Percentiles rank a stretch among this genome's conserved stretches.
These are phyloP conservation scores for Salmacisia buchloeana DNA, from an alignment of 1,284 basidiomycete genomes.

Conservation along the genomic window DNA sequence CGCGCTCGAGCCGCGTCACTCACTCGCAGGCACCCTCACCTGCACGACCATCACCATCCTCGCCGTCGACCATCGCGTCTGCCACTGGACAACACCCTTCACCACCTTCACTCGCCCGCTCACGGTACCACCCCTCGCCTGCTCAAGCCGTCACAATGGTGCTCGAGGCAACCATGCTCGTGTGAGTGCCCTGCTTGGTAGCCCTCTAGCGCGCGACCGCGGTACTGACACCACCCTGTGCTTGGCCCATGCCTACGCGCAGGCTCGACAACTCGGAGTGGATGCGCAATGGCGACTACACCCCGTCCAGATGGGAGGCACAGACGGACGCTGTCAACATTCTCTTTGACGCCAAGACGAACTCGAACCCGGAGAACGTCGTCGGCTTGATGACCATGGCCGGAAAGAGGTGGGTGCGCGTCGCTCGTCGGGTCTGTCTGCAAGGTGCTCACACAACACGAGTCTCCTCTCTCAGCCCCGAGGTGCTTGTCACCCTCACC, in stretches of 20 bases:
- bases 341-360: slow-evolving; percentile 86
- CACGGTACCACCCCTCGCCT: background rate
- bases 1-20: too few species aligned
- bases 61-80: background rate
- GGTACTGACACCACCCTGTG: background rate
- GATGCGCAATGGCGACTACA: slow-evolving; percentile 78
- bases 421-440: background rate
- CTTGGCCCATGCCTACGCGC: background rate
- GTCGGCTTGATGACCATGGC: slow-evolving; percentile 98
- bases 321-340: slow-evolving; percentile 86
- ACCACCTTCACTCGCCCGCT: background rate
- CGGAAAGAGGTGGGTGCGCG: slow-evolving; percentile 47
- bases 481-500: slow-evolving; percentile 90
- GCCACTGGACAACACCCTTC: background rate
- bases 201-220: background rate
- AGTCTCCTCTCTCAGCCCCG: slow-evolving; percentile 56
- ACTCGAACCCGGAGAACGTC: slow-evolving; percentile 87
- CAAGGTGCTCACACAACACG: slow-evolving; percentile 14
- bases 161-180: slow-evolving; percentile 50
- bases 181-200: slow-evolving; percentile 20
- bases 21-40: too few species aligned
- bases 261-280: slow-evolving; percentile 51
- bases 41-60: background rate
- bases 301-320: slow-evolving; percentile 73
- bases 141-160: slow-evolving; percentile 29